Evolutionary conservation across 2,329 filamentous ascomycete genomes (phyloP), one percentile per base, ranked within the genome.

Genomic region (Trichoderma brevicompactum): DNA sequence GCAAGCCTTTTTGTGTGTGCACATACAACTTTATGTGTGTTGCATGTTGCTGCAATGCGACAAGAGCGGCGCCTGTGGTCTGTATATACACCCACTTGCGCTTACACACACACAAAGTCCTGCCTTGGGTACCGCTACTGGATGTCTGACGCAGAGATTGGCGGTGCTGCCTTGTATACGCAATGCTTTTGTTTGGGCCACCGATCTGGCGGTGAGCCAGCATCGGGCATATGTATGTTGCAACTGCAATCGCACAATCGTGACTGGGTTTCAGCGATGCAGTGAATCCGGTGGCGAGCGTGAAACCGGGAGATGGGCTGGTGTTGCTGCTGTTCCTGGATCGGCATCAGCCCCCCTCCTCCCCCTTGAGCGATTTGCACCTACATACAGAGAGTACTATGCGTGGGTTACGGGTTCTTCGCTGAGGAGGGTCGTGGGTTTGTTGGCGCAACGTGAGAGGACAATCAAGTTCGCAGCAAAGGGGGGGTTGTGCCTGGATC

Each of bases 401-500:
- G 44, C 12, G 12, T 28, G 10, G 5, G 43, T n/a, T 32, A 28
- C 28, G 28, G 48, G 48, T 15, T 46, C 43, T 12, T 12, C 19
- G 23, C 28, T 13, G 48, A n/a, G 15, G 54, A 58, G 40, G n/a
- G 50, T 36, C n/a, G 54, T 46, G 54, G 41, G 44, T 36, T 58
- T 58, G 54, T 36, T 58, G 54, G 54, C 54, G 54, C 54, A 23
- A 46, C 41, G 28, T 58, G 54, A 58, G 54, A 58, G 54, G 54
- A 32, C 28, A 28, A 13, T 9, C 54, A 41, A 28, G 9, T 23
- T 32, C 28, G 53, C 40, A 41, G 40, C 38, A 23, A 9, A 28
- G 15, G 12, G 19, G 12, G 12, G 40, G 53, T 23, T 52, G 48
- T 58, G 41, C 54, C 54, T 43, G 15, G 7, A 36, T 44, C 54